These are phyloP conservation scores for Solioccasus polychromus DNA, from an alignment of 768 basidiomycete genomes.

Conservation along the genomic window DNA sequence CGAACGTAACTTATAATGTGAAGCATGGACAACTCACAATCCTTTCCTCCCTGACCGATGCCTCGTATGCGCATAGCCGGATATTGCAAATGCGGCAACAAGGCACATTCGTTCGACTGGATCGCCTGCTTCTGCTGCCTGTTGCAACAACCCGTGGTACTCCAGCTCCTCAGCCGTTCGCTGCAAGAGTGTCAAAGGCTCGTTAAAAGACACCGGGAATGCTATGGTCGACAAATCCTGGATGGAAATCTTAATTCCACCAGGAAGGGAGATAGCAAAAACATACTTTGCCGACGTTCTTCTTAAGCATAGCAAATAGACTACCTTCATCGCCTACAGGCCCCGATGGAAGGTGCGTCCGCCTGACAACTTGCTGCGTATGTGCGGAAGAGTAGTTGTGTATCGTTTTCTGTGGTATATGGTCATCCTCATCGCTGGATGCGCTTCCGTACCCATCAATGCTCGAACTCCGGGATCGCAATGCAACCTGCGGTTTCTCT, in stretches of 20 bases:
- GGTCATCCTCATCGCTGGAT: constrained; percentile 51
- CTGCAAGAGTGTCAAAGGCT: constrained; percentile 81
- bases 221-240: constrained; percentile 81
- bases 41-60: constrained; percentile 82
- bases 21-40: constrained; percentile 56
- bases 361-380: constrained; percentile 38
- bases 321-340: constrained; percentile 76
- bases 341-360: constrained; percentile 58
- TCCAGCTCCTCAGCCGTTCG: constrained; percentile 82
- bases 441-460: constrained; percentile 35
- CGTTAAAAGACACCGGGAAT: constrained; percentile 89
- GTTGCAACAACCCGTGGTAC: constrained; percentile 65
- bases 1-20: constrained; percentile 5
- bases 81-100: constrained; percentile 83
- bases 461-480: constrained; percentile 42
- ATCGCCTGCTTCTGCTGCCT: constrained; percentile 57
- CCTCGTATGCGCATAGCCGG: constrained; percentile 77
- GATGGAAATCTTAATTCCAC: not conserved
- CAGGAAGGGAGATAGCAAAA: not conserved
- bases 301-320: constrained; percentile 78
- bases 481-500: constrained; percentile 36
- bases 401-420: not conserved
- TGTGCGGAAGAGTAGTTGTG: constrained; percentile 6
- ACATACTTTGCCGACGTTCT: constrained; percentile 81
- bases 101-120: constrained; percentile 68